Evolutionary conservation across 140 eudicot species (phyloP), one percentile per base, ranked within the genome.

Genomic region (Ambrosia hybrid): DNA sequence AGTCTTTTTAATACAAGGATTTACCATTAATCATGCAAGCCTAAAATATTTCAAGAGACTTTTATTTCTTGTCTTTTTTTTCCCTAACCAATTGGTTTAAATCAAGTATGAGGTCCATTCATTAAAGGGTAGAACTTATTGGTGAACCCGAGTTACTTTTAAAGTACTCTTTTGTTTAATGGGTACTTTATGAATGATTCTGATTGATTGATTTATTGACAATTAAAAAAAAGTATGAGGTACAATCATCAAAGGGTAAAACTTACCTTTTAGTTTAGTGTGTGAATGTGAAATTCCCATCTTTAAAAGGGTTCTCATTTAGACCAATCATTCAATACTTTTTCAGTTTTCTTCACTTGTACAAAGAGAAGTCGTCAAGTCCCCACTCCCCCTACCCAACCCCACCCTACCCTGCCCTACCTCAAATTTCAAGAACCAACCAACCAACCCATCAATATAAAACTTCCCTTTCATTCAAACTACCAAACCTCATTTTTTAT

Each of bases 391-490:
- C 48, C 46, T 41, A 41, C 46, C 46, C 46, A 3, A 41, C 46
- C 46, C 46, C 2, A 4, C 46, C n/a, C n/a, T n/a, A n/a, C n/a
- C n/a, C n/a, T n/a, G n/a, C n/a, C 46, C 46, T 3, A 41, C 46
- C 46, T 41, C 46, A 45, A 65, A 39, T 65, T 65, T 78, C 69
- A 78, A 72, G 82, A 78, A 76, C 64, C 70, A 76, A 71, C 73
- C 78, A 78, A 78, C 68, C 68, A 71, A 71, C 82, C 78, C 69
- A 78, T 71, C 78, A 72, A 64, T 78, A 78, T 78, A 72, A 78
- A 72, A 57, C 65, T 78, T 78, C 82, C 69, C 45, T 72, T 71
- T 78, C 59, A 63, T 64, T 71, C 68, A 48, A 78, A 78, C 78
- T 56, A 64, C 39, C 63, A 69, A 45, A 68, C 63, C 60, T 41